Base-by-base conservation (phyloP, 2,329 filamentous ascomycete genomes). In the Beauveria scarabaeidicola region DNA sequence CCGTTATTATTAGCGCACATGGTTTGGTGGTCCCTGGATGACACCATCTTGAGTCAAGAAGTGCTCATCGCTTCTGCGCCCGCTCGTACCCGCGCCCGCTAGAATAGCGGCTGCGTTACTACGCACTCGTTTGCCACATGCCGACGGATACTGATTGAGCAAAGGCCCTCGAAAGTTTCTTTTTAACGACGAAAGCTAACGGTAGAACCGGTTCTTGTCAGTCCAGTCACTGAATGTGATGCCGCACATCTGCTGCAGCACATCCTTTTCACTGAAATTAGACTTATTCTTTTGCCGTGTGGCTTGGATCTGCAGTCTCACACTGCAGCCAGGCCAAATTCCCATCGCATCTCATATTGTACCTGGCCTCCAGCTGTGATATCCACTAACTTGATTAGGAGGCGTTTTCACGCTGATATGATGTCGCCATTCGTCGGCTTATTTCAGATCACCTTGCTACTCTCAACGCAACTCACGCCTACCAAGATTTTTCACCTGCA, bases 31-130 rank as follows among this genome's bases (percentile, higher is more conserved):
- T 50, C 43, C 54, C 50, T 54, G 50, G 46, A 61, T 61, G 60
- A 58, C 60, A 61, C 60, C 60, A 61, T 61, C 43, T 40, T 25
- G 52, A 19, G 50, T 19, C 41, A 11, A 25, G 29, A 59, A 59
- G 11, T 59, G 57, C 57, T 59, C 50, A 59, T 59, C 57, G 41
- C 57, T 47, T 51, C 40, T 52, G 48, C 48, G 56, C 47, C 55
- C 46, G 46, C 55, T 50, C 32, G 19, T 27, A 38, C 48, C 27
- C 38, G 38, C n/a, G 46, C 47, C 54, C 41, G 50, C 57, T 32
- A 54, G 10, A 43, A 21, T 19, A 48, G 40, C 29, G 29, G 41
- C 40, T 25, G 44, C 48, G 25, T 21, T 48, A 25, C n/a, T 32
- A 27, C 15, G n/a, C 43, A 38, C 19, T 47, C 10, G 25, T 38